A percentile compares a stretch with the other conserved stretches of the same genome.
phyloP scores from a whole-genome alignment of 1,284 basidiomycete genomes.

The Malassezia psittaci region DNA sequence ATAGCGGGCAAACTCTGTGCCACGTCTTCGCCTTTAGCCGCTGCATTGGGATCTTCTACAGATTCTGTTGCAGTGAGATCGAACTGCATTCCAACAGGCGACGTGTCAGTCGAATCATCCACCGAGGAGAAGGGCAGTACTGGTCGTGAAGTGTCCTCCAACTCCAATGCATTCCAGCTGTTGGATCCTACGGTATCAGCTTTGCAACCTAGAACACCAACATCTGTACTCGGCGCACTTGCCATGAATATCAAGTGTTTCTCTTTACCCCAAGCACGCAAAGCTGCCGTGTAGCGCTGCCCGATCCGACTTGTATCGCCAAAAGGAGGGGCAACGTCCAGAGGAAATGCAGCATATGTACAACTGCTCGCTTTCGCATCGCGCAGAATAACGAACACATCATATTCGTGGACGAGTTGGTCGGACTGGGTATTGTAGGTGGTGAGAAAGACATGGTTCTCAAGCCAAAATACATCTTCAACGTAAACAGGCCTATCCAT shows the following conservation, averaged over 20 bases:
- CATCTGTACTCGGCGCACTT: constrained; percentile 63
- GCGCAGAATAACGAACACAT: constrained; percentile 58
- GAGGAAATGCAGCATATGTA: constrained; percentile 52
- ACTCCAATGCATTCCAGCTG: constrained; percentile 61
- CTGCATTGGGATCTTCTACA: constrained; percentile 55
- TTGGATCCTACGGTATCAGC: constrained; percentile 42
- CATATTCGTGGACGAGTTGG: constrained; percentile 51
- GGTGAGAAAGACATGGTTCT: constrained; percentile 62
- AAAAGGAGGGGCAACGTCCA: constrained; percentile 55
- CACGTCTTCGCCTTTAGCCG: constrained; percentile 50
- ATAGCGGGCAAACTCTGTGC: constrained; percentile 50
- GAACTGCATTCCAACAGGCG: constrained; percentile 59
- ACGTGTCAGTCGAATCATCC: constrained; percentile 63
- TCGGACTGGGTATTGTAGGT: constrained; percentile 54
- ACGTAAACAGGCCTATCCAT: constrained; percentile 53
- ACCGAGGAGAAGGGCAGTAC: constrained; percentile 56
- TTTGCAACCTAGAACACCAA: constrained; percentile 59
- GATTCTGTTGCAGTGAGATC: constrained; percentile 59
- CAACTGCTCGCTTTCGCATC: constrained; percentile 57
- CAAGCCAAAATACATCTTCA: constrained; percentile 59
- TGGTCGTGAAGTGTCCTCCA: constrained; percentile 64
- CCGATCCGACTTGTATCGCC: constrained; percentile 55
- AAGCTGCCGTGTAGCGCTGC: constrained; percentile 53
- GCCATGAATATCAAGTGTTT: constrained; percentile 61
- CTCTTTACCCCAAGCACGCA: constrained; percentile 60